Base-by-base conservation (phyloP, 192 early-diverging fungal species). In the Mortierella alpina region DNA sequence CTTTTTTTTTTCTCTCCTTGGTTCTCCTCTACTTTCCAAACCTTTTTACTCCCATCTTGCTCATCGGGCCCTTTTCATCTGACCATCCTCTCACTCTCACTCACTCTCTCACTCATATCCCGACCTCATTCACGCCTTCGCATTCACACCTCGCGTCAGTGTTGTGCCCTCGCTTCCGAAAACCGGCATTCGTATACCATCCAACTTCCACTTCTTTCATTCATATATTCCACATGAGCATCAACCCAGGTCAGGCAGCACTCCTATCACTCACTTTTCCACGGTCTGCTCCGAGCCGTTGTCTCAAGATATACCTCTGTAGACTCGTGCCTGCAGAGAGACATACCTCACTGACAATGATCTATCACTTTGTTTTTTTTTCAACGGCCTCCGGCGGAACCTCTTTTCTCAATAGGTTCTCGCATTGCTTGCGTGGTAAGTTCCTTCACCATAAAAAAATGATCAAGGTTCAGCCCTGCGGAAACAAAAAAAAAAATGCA, bases 391-490 rank as follows among this genome's bases (percentile, higher is more conserved):
- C 31, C 31, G 31, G 1, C 31, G 31, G 31, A 3, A 41, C 48
- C 12, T 22, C 14, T 9, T 31, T 51, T 8, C 7, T 7, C 31
- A 31, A 50, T 18, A 86, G 85, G 77, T 70, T 73, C 79, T 40
- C 73, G 72, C 52, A 82, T 86, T 55, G 85, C 85, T 52, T 86
- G 85, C 70, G 85, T 86, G 66, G 85, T 86, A 82, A 66, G 78
- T 66, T 13, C 51, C 6, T 66, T 17, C 20, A 47, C 11, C 15
- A 40, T 22, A 12, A 58, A 41, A 15, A 10, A 15, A 58, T n/a
- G 31, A 58, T 0, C 31, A 58, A 7, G n/a, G 22, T 20, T 20
- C 53, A 54, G 39, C 13, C n/a, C 50, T 4, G 9, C 56, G 6
- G 14, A 17, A 39, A 14, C 9, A 18, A n/a, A 7, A 6, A 7